Conservation (phyloP, 2,329 filamentous ascomycete genomes). For the Allantophomopsis lycopodina region DNA sequence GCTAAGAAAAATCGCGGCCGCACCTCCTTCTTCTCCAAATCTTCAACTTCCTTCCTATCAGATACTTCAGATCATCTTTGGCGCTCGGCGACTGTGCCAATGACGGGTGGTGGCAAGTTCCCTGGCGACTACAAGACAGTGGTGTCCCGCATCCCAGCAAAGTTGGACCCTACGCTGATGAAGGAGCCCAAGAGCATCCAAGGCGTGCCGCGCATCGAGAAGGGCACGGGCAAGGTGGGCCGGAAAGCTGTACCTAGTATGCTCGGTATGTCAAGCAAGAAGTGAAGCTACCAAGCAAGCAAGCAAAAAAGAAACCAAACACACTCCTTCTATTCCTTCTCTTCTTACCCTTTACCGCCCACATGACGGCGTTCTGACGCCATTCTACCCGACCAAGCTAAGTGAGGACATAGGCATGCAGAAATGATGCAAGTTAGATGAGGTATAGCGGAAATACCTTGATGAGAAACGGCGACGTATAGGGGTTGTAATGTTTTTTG, state of each 20-base stretch:
- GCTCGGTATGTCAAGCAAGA: constrained; percentile 7
- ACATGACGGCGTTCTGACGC: no score
- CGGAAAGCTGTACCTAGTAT: constrained; percentile 21
- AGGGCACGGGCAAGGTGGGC: constrained; percentile 16
- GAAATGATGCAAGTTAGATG: no score
- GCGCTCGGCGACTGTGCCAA: constrained; percentile 49
- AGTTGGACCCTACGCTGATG: constrained; percentile 77
- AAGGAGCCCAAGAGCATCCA: constrained; percentile 84
- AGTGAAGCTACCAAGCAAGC: no score
- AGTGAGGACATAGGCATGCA: no score
- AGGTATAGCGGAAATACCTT: no score
- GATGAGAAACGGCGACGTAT: no score
- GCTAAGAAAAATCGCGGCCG: constrained; percentile 57
- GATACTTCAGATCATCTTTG: constrained; percentile 70
- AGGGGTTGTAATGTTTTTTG: no score
- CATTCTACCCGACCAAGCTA: no score
- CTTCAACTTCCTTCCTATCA: constrained; percentile 44
- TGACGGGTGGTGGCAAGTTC: constrained; percentile 43
- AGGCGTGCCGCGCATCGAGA: constrained; percentile 54
- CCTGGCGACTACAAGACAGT: constrained; percentile 47
- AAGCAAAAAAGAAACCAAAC: no score
- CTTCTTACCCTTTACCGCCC: no score
- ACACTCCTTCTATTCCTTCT: no score
- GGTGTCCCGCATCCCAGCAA: constrained; percentile 58
- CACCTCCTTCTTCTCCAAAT: constrained; percentile 33